phyloP scores from a whole-genome alignment of 306 rosid species.

The Comarum palustre region DNA sequence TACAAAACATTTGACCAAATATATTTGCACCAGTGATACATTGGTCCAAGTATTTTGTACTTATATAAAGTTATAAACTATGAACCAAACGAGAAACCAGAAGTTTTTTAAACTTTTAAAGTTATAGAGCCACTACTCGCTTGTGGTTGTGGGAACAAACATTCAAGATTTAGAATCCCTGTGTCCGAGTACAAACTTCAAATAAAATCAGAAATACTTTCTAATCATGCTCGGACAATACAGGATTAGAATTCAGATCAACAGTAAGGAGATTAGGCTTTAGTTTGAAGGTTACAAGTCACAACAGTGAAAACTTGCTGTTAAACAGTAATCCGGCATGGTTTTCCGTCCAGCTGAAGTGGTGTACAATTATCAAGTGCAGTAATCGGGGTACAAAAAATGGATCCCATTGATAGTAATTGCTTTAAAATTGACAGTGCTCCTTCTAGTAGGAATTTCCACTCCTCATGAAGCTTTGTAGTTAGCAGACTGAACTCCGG shows the following conservation, averaged over 20 bases:
- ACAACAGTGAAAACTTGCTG: not conserved
- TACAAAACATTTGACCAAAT: too few species aligned
- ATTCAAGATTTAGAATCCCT: too few species aligned
- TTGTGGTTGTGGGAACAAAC: too few species aligned
- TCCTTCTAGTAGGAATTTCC: not conserved
- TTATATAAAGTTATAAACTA: too few species aligned
- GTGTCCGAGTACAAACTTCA: too few species aligned
- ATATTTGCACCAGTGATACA: too few species aligned
- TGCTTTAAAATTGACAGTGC: not conserved
- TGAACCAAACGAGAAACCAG: too few species aligned
- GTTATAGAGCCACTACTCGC: too few species aligned
- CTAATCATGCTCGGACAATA: not conserved
- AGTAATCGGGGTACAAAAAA: conserved; percentile 1
- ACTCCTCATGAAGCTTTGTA: conserved; percentile 10
- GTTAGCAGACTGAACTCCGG: not conserved
- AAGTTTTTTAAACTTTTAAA: too few species aligned
- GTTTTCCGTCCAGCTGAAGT: conserved; percentile 6
- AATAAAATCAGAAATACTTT: not conserved
- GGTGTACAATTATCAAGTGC: conserved; percentile 1
- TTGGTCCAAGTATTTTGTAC: too few species aligned
- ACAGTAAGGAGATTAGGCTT: not conserved
- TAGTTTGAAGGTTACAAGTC: not conserved
- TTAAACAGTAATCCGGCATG: not conserved
- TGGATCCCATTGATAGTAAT: not conserved
- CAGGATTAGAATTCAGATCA: not conserved